Conservation (phyloP, 371 early-diverging fungal genomes). For the Apophysomyces variabilis region DNA sequence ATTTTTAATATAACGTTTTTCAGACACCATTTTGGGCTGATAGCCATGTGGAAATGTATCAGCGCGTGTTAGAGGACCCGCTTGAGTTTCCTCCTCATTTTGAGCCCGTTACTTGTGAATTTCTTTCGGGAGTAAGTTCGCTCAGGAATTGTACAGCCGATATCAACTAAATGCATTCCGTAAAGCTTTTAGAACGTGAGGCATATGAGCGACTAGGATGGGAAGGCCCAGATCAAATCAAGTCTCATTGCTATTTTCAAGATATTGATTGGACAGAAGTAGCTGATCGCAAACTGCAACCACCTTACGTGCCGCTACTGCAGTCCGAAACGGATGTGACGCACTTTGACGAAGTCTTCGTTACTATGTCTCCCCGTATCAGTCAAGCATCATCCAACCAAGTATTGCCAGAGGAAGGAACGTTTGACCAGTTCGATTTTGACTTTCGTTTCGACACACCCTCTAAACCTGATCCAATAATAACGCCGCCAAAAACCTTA, state of each 20-base stretch:
- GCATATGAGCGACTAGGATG: conserved; percentile 66
- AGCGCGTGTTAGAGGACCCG: conserved; percentile 74
- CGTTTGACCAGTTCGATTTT: conserved; percentile 40
- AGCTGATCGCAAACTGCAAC: conserved; percentile 50
- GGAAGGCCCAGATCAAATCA: conserved; percentile 63
- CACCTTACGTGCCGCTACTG: conserved; percentile 59
- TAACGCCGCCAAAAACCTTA: conserved; percentile 3
- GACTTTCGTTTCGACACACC: conserved; percentile 19
- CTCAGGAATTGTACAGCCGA: conserved; percentile 1
- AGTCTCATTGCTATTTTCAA: conserved; percentile 68
- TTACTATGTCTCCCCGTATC: conserved; percentile 58
- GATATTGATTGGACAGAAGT: conserved; percentile 74
- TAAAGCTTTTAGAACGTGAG: conserved; percentile 67
- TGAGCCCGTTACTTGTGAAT: conserved; percentile 54
- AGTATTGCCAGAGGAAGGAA: conserved; percentile 19
- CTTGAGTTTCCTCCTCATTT: conserved; percentile 71
- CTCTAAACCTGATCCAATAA: not conserved
- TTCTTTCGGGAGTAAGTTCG: conserved; percentile 64
- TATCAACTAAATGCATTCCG: not conserved
- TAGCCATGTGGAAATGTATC: conserved; percentile 80
- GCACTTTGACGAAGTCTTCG: conserved; percentile 69
- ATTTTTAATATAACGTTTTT: not conserved
- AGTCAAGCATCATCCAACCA: conserved; percentile 29
- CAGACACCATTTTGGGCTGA: conserved; percentile 87
- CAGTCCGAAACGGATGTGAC: conserved; percentile 55